A percentile compares a stretch with the other conserved stretches of the same genome.
Conservation (phyloP, 371 early-diverging fungal species). For the Dichotomocladium elegans region DNA sequence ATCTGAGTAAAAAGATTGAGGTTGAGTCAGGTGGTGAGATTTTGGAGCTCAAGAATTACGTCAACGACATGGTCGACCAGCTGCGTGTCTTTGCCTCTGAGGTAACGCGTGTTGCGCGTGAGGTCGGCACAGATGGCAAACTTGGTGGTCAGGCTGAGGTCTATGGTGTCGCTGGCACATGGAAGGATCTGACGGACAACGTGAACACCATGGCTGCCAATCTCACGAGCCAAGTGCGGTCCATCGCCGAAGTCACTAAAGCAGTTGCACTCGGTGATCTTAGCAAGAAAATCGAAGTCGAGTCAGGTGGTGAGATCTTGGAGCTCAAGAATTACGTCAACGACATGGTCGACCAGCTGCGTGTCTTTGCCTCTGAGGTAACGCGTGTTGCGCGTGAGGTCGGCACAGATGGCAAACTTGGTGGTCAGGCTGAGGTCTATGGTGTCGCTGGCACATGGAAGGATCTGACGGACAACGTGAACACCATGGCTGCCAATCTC, state of each 20-base stretch:
- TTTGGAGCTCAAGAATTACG: too few relatives aligned
- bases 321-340: constrained; percentile 30
- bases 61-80: too few relatives aligned
- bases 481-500: constrained; percentile 22
- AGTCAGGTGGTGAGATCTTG: constrained; percentile 31
- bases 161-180: constrained; percentile 45
- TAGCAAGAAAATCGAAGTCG: constrained; percentile 22
- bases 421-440: constrained; percentile 40
- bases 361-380: constrained; percentile 38
- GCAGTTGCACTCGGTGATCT: constrained; percentile 39
- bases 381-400: constrained; percentile 35
- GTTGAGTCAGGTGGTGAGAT: too few relatives aligned
- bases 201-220: constrained; percentile 40
- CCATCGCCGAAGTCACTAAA: constrained; percentile 29
- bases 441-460: constrained; percentile 58
- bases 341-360: constrained; percentile 19
- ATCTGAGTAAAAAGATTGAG: too few relatives aligned
- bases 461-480: constrained; percentile 29
- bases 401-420: constrained; percentile 33
- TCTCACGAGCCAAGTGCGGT: constrained; percentile 47
- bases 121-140: too few relatives aligned
- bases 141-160: too few relatives aligned
- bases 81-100: too few relatives aligned
- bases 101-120: too few relatives aligned
- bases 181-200: constrained; percentile 38